phyloP scores from a whole-genome alignment of 2,329 filamentous ascomycete species.

The Talaromyces amestolkiae region DNA sequence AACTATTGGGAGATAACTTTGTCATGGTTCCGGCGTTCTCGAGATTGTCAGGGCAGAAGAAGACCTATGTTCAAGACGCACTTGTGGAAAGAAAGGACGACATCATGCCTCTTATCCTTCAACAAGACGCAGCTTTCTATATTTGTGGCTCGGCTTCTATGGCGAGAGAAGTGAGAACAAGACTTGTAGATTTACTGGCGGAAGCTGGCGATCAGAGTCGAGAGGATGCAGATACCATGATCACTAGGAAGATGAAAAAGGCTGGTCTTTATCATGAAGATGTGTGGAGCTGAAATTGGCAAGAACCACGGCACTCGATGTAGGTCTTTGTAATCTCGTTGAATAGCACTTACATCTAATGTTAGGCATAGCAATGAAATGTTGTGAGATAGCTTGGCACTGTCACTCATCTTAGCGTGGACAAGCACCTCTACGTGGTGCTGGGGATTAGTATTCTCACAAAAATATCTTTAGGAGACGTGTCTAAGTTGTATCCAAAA shows the following conservation, averaged over 20 bases:
- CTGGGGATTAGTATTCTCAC: too few species aligned
- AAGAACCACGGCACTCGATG: too few species aligned
- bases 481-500: too few species aligned
- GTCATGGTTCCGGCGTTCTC: constrained; percentile 1
- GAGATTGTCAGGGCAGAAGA: neutral
- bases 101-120: neutral
- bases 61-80: constrained; percentile 8
- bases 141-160: constrained; percentile 10
- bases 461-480: too few species aligned
- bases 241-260: constrained; percentile 1
- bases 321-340: too few species aligned
- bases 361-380: too few species aligned
- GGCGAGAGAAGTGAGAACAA: constrained; percentile 2
- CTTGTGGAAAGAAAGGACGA: neutral
- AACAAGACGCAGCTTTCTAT: neutral
- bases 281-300: constrained; percentile 3
- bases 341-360: too few species aligned
- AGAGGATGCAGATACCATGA: neutral
- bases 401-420: too few species aligned
- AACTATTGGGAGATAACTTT: neutral
- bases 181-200: too few species aligned
- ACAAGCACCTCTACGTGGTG: too few species aligned
- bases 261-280: constrained; percentile 5
- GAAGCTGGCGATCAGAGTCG: neutral
- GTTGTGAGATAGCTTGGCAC: too few species aligned